Evolutionary conservation across 2,329 filamentous ascomycete genomes (phyloP), one percentile per base, ranked within the genome.

Genomic region (Fusarium pseudoanthophilum): DNA sequence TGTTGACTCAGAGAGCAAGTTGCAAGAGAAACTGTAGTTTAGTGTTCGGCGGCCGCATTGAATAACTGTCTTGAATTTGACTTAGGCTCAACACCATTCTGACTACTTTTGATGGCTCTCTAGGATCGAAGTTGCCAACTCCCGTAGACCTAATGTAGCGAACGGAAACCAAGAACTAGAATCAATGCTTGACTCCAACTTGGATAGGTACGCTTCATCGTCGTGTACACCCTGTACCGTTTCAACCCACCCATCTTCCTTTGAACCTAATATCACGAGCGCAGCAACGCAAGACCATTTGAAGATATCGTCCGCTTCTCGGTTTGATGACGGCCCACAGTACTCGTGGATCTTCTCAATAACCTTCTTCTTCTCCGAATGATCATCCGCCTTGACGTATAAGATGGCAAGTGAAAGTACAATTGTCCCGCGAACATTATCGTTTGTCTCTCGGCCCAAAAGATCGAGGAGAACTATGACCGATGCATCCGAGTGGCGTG

Each of bases 1-100:
- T 0, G 3, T 20, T 16, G 15, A 3, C 7, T n/a, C 6, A 1
- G 16, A 5, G 2, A 20, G 30, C 3, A 13, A 20, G 2, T 15
- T 42, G 14, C 14, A n/a, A n/a, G 37, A n/a, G 13, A 15, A 42
- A 15, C 21, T 15, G 13, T 42, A n/a, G n/a, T 15, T 4, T 15
- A 42, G 39, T n/a, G 39, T 10, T 42, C 5, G 8, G 5, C 14
- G 39, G 11, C 21, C 21, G 39, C 14, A 10, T 15, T 42, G 14
- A 42, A n/a, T 15, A 42, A 42, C 39, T 42, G 15, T 5, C 21
- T 42, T 15, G 3, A 8, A 10, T 15, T 15, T 15, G 10, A 42
- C 14, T 15, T 42, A 3, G 8, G 8, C 13, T 42, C 14, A 15
- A 42, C 5, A 15, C 6, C 21, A 8, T 8, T 4, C 8, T n/a